Percentiles rank a stretch among this genome's conserved stretches.
These are phyloP conservation scores for Amoebophrya sp. DNA, from an alignment of 169 alveolate genomes.

Conservation along the genomic window DNA sequence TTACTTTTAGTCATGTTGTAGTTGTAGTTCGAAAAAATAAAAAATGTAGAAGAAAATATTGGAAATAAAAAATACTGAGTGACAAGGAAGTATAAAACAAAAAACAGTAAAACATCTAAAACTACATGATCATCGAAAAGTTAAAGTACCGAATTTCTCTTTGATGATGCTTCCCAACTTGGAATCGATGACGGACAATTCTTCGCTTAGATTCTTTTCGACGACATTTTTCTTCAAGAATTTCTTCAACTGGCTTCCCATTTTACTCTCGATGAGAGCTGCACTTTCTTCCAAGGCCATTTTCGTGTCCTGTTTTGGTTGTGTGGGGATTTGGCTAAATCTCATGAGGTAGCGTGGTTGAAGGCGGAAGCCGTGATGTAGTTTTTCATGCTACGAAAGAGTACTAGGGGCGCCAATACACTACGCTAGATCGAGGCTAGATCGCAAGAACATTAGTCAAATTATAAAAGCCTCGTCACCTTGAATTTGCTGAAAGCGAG, in stretches of 20 bases:
- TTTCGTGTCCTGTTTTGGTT: slow-evolving; percentile 63
- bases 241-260: slow-evolving; percentile 71
- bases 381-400: background rate
- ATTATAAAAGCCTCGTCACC: background rate
- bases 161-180: slow-evolving; percentile 71
- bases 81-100: background rate
- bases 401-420: too few relatives aligned
- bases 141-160: slow-evolving; percentile 62
- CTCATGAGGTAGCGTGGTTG: too few relatives aligned
- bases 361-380: too few relatives aligned
- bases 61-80: too few relatives aligned
- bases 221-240: slow-evolving; percentile 87
- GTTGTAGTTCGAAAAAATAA: background rate
- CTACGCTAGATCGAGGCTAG: too few relatives aligned
- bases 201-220: slow-evolving; percentile 70
- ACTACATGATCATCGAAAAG: too few relatives aligned
- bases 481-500: background rate
- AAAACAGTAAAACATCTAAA: too few relatives aligned
- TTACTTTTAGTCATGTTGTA: too few relatives aligned
- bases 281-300: slow-evolving; percentile 75
- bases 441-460: background rate
- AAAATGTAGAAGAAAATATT: background rate
- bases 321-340: too few relatives aligned
- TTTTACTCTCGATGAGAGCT: slow-evolving; percentile 63
- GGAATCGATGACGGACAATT: slow-evolving; percentile 76